Base-by-base conservation (phyloP, 306 rosid genomes). In the Casuarina glauca region DNA sequence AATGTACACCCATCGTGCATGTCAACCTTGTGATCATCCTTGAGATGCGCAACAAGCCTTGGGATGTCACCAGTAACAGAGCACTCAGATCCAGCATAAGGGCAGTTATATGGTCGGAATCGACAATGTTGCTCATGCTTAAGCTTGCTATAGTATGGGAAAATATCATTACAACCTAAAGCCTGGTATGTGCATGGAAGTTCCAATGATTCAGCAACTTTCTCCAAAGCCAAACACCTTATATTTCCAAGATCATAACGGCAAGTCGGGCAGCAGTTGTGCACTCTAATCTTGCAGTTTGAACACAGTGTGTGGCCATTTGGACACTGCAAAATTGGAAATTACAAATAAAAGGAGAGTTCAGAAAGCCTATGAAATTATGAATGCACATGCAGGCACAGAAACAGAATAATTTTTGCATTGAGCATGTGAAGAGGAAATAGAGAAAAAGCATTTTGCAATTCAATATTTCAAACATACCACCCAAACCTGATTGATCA, bases 251-350 rank as follows among this genome's bases (percentile, higher is more conserved):
- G 97, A 54, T 95, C 97, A 19, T 78, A 81, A 69, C 88, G 91
- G 74, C 99, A 93, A 42, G 96, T 90, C 51, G 99, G 99, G 81
- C 99, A 95, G 75, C 88, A 69, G 73, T 90, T 90, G n/a, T 85
- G 92, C 86, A 95, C 97, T 84, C 85, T 79, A 53, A 81, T 58
- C 86, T 91, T 95, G 84, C 99, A 95, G 81, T 80, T 86, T 16
- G 91, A 89, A 75, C 99, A 95, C 76, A 95, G 76, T 11, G 99
- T 95, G 85, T 95, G 99, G 84, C 99, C 99, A 82, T 93, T 95
- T 73, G 99, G 97, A 80, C 97, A 95, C 99, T 95, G 83, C 82
- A 86, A 84, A 43, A 77, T 46, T 26, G 76, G 45, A 70, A 81
- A 74, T 68, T 26, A 26, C 50, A 49, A 45, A 70, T 75, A 58